Base-by-base conservation (phyloP, 345 rosid species). In the Conringia planisiliqua region DNA sequence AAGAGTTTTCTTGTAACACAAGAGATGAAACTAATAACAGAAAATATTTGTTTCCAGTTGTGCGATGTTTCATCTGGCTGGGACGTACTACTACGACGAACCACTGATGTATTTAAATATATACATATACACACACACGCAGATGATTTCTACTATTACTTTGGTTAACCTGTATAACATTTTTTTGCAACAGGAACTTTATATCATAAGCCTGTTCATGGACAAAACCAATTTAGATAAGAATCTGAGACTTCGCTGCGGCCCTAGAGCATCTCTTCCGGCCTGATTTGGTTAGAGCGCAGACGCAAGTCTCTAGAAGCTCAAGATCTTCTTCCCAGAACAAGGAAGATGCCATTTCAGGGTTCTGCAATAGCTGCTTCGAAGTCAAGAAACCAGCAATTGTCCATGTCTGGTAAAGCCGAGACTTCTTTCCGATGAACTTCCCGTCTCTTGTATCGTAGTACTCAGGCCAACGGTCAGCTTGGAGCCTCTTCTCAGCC, bases 261-360 rank as follows among this genome's bases (percentile, higher is more conserved):
- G 78, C 86, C 0, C 96, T 85, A 29, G 93, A 88, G 76, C 96
- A 89, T 75, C 82, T 88, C 74, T 80, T 91, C 74, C 93, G 33
- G 5, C 93, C 89, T 12, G 79, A 82, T 78, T 83, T 88, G 82
- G 81, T 85, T 35, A 91, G 89, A 10, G 80, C 90, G 7, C 97
- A 88, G 7, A 85, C 88, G 26, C 97, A 89, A 71, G 72, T 79
- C 82, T 92, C 92, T 5, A 89, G 86, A 59, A 88, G 86, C 74
- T 89, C 92, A 0, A 89, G 84, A 56, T 92, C 97, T 77, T 92
- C 97, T 72, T 89, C 96, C 92, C 86, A 89, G 70, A 88, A 85
- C 58, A 92, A 77, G 39, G 80, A 67, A 14, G 92, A 79, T 50
- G 97, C 93, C 83, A 80, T 74, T 61, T 88, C 85, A 13, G 88